Evolutionary conservation across 2,329 filamentous ascomycete genomes (phyloP), one percentile per base, ranked within the genome.

Genomic region (Diaporthe australafricana): DNA sequence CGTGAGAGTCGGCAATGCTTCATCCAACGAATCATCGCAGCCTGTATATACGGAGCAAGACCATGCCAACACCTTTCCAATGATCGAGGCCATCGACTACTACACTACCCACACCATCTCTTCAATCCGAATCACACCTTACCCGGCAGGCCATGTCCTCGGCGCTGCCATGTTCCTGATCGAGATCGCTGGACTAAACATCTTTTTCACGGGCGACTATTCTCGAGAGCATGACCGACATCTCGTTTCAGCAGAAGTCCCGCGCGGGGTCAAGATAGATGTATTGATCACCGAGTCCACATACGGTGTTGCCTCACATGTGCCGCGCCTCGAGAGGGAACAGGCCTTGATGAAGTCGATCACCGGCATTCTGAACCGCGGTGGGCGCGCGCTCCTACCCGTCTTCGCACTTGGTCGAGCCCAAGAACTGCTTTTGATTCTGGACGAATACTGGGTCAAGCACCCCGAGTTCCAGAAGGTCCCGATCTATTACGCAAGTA

Each of bases 101-200:
- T 94, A 98, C 82, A 98, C 96, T 8, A 99, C 96, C 8, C 96
- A 99, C 78, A 98, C 95, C 11, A 96, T 98, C 75, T 96, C 96
- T 42, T 97, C 95, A 47, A 98, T 99, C 76, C 92, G 95, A 68
- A 97, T 99, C 77, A 99, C 96, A 0, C 96, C 96, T 20, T 98
- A 98, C 77, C 96, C 97, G 3, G 96, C 96, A 9, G 96, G 96
- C 30, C 96, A 99, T 85, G 96, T 99, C n/a, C 88, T 99, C 12
- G 96, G 96, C 48, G 96, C 96, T 16, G 96, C 96, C 77, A 99
- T 99, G 96, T 99, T 98, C 76, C 88, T 98, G 42, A 94, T 99
- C 76, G 96, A 98, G 79, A 99, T 99, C 78, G 96, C 96, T 5
- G 96, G 96, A 0, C 89, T 99, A 72, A 98, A 98, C 78, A 96